phyloP scores from a whole-genome alignment of 257 asterid species.

The Catharanthus roseus region DNA sequence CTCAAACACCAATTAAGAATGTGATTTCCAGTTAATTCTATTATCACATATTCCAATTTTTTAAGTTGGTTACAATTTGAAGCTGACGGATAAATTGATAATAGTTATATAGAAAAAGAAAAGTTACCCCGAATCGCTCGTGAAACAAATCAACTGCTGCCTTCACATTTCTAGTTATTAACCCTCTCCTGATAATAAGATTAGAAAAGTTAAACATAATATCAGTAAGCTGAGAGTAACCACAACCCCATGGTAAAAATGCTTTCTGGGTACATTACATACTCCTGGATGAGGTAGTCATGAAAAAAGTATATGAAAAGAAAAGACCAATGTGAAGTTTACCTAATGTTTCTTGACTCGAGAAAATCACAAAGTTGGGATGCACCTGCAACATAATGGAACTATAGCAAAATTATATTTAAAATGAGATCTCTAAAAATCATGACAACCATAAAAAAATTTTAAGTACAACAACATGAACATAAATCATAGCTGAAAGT shows the following conservation, averaged over 20 bases:
- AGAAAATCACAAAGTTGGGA: slow-evolving; percentile 75
- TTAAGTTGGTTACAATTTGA: background rate
- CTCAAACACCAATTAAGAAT: background rate
- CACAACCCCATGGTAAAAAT: background rate
- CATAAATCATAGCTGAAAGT: background rate
- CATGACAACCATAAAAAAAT: background rate
- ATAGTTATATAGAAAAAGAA: background rate
- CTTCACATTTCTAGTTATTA: slow-evolving; percentile 87
- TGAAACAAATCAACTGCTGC: slow-evolving; percentile 85
- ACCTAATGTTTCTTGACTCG: slow-evolving; percentile 72
- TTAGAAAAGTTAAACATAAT: background rate
- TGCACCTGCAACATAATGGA: slow-evolving; percentile 67
- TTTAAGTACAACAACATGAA: background rate
- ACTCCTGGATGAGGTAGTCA: background rate
- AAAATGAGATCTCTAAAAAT: background rate
- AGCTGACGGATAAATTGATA: background rate
- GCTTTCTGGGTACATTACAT: too few relatives aligned
- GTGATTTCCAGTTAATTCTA: background rate
- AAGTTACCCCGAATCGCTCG: slow-evolving; percentile 79
- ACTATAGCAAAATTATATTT: slow-evolving; percentile 13
- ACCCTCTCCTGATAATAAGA: slow-evolving; percentile 67
- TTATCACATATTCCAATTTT: background rate
- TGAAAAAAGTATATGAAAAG: background rate
- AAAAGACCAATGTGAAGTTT: slow-evolving; percentile 4
- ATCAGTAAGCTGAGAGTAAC: background rate